These are phyloP conservation scores for Globisporangium cystogenes DNA, from an alignment of 352 stramenopile genomes.

Conservation along the genomic window DNA sequence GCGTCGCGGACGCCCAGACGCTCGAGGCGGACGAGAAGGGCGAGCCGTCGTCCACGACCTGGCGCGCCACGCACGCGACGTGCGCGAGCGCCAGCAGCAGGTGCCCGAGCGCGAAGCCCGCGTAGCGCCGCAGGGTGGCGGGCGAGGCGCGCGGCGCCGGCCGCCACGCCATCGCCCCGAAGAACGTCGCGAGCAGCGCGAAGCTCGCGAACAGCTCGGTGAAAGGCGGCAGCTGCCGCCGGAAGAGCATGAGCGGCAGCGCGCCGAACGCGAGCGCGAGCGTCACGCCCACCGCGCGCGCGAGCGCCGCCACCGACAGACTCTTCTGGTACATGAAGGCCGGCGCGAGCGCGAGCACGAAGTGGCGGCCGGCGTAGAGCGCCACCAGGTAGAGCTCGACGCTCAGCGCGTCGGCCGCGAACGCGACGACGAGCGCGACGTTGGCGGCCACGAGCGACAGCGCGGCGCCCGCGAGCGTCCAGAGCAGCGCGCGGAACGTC, in stretches of 20 bases:
- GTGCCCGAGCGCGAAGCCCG: constrained; percentile 39
- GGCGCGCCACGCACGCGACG: constrained; percentile 36
- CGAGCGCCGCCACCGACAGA: constrained; percentile 28
- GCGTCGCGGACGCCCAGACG: constrained; percentile 34
- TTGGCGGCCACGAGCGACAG: constrained; percentile 29
- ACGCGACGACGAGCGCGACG: constrained; percentile 32
- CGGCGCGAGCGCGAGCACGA: constrained; percentile 48
- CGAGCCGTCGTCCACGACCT: constrained; percentile 38
- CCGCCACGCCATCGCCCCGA: constrained; percentile 7
- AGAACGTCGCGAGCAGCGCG: constrained; percentile 2
- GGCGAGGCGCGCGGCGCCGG: constrained; percentile 21
- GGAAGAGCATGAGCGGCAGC: constrained; percentile 14
- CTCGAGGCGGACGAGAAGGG: constrained; percentile 49
- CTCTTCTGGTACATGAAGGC: constrained; percentile 63
- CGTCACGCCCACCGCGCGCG: constrained; percentile 11
- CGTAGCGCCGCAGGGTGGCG: constrained; percentile 30
- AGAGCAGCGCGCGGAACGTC: constrained; percentile 53
- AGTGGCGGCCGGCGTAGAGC: constrained; percentile 52
- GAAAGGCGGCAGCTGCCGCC: not conserved
- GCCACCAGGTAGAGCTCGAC: constrained; percentile 12
- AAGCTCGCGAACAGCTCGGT: constrained; percentile 11
- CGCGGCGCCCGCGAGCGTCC: constrained; percentile 25
- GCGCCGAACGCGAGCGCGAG: constrained; percentile 29
- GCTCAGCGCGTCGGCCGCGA: constrained; percentile 22
- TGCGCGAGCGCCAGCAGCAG: constrained; percentile 33